Evolutionary conservation across 2,329 filamentous ascomycete genomes (phyloP).

Genomic region (Zymoseptoria pseudotritici): DNA sequence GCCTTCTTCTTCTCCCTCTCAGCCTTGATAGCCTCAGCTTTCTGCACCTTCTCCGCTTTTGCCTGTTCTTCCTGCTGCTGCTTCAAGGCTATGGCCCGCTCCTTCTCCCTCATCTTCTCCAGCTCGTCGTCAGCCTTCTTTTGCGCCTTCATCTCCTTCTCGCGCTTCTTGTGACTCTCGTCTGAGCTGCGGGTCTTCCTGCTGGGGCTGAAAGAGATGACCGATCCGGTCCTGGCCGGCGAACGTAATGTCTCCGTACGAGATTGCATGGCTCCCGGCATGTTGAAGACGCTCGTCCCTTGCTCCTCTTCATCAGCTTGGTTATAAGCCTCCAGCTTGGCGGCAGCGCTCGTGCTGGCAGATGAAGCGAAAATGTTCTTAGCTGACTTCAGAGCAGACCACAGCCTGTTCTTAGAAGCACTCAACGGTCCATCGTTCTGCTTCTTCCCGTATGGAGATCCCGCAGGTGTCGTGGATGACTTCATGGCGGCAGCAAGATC

Average conservation of each 20-base stretch:
- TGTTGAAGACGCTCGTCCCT: constrained; percentile 22
- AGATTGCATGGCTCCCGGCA: constrained; percentile 29
- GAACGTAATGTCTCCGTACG: constrained; percentile 20
- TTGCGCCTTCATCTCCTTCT: constrained; percentile 56
- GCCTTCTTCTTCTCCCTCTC: constrained; percentile 28
- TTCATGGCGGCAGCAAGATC: constrained; percentile 30
- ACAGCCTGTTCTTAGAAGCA: constrained; percentile 86
- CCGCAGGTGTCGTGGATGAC: constrained; percentile 49
- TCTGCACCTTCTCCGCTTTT: constrained; percentile 32
- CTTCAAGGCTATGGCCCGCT: constrained; percentile 57
- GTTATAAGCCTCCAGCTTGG: constrained; percentile 46
- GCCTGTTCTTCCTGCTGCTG: constrained; percentile 45
- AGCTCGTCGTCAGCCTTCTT: constrained; percentile 56
- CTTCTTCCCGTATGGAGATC: constrained; percentile 46
- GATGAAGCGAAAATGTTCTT: constrained; percentile 79
- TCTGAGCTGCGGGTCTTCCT: constrained; percentile 52
- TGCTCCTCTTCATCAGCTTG: constrained; percentile 16
- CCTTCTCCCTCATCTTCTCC: constrained; percentile 61
- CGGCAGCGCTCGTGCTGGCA: constrained; percentile 50
- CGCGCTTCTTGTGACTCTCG: constrained; percentile 55
- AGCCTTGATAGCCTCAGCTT: constrained; percentile 30
- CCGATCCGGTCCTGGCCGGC: constrained; percentile 19
- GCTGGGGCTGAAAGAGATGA: constrained; percentile 25
- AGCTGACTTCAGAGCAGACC: constrained; percentile 81
- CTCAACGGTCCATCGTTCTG: constrained; percentile 72